Percentiles rank a stretch among this genome's conserved stretches.
Evolutionary conservation across 2,329 filamentous ascomycete genomes (phyloP).

Genomic region (Trichoderma asperellum): DNA sequence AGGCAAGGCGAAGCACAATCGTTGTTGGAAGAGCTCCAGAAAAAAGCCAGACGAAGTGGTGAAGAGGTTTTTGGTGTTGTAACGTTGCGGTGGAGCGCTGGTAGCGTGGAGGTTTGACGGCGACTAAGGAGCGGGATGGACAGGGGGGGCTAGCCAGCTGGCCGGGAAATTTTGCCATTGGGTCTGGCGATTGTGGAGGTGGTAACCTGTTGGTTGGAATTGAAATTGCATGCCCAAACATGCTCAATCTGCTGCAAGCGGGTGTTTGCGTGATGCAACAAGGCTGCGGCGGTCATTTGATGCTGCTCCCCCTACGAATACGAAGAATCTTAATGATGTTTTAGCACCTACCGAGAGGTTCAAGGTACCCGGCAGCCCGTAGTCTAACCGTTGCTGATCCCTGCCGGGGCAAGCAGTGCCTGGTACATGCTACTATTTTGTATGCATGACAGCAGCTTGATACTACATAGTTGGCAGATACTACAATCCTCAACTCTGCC

Average conservation of each 20-base stretch:
- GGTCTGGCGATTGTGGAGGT: conserved; percentile 13
- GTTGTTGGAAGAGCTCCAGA: not conserved
- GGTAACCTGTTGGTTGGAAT: not conserved
- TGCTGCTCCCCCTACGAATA: not conserved
- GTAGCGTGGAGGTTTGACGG: conserved; percentile 29
- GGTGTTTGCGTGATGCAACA: not conserved
- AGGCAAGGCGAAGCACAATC: not conserved
- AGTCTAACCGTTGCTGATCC: not conserved
- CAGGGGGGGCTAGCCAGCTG: conserved; percentile 16
- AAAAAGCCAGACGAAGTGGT: not conserved
- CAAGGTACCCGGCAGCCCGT: not conserved
- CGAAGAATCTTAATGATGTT: not conserved
- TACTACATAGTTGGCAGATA: not conserved
- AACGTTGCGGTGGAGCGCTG: conserved; percentile 29
- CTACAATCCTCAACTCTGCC: not conserved
- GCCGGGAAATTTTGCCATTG: conserved; percentile 29
- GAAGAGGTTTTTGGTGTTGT: conserved; percentile 28
- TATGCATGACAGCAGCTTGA: not conserved
- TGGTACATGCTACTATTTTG: not conserved
- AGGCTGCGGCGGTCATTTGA: not conserved
- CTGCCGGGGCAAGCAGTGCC: not conserved
- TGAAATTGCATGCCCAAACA: not conserved
- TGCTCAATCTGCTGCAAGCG: not conserved
- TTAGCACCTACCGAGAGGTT: not conserved
- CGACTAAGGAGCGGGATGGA: conserved; percentile 19